phyloP scores from a whole-genome alignment of 176 grass and related monocot genomes.

The Avena insularis region DNA sequence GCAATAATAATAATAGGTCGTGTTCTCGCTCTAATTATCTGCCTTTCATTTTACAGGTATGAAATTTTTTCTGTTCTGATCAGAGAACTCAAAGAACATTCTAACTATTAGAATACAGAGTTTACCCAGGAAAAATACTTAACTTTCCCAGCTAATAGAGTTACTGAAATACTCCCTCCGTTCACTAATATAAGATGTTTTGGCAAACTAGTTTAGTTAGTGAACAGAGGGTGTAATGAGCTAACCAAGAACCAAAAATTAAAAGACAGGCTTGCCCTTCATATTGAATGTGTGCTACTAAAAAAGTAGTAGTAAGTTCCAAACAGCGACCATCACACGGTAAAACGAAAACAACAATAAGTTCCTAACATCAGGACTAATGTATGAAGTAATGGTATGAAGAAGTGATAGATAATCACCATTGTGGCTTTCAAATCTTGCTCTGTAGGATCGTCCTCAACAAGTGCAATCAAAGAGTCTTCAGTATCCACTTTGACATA shows the following conservation, averaged over 20 bases:
- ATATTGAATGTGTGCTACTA: background rate
- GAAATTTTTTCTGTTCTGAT: slow-evolving; percentile 22
- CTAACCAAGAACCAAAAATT: background rate
- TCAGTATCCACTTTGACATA: slow-evolving; percentile 59
- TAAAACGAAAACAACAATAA: slow-evolving; percentile 32
- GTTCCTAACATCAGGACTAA: slow-evolving; percentile 30
- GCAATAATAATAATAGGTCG: background rate
- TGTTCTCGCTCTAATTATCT: background rate
- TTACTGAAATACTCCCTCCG: background rate
- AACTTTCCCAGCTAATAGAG: background rate
- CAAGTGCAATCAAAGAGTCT: slow-evolving; percentile 46
- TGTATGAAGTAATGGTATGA: slow-evolving; percentile 1
- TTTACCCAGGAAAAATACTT: background rate
- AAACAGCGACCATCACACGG: slow-evolving; percentile 21
- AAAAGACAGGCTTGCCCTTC: background rate
- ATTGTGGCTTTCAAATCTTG: slow-evolving; percentile 47
- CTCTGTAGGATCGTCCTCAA: slow-evolving; percentile 54
- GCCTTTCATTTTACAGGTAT: background rate
- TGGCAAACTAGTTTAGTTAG: background rate
- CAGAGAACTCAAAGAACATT: slow-evolving; percentile 3
- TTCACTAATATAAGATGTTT: no score
- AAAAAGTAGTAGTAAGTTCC: slow-evolving; percentile 15
- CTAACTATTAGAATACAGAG: background rate
- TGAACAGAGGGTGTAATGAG: background rate
- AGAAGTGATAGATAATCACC: slow-evolving; percentile 52